A percentile compares a stretch with the other conserved stretches of the same genome.
Conservation (phyloP, 169 alveolate species). For the Plasmodium yoelii region DNA sequence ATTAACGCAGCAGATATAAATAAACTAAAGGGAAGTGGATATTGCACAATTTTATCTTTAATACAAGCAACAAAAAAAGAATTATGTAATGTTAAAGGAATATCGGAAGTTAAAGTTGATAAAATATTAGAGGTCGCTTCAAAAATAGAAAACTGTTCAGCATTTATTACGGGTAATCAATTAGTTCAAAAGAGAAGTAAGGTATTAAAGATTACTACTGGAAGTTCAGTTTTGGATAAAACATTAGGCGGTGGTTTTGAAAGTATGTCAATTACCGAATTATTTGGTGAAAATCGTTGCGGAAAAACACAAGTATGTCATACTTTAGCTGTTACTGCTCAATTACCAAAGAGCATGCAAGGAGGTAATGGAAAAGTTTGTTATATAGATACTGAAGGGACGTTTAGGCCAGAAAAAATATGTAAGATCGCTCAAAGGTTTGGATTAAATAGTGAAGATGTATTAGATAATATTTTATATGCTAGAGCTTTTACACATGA, state of each 20-base stretch:
- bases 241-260: slow-evolving; percentile 97
- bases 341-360: slow-evolving; percentile 91
- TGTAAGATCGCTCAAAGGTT: slow-evolving; percentile 88
- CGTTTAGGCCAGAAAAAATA: slow-evolving; percentile 98
- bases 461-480: slow-evolving; percentile 95
- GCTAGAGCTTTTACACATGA: slow-evolving; percentile 95
- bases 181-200: slow-evolving; percentile 62
- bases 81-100: slow-evolving; percentile 91
- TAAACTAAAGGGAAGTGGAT: slow-evolving; percentile 93
- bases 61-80: slow-evolving; percentile 88
- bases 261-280: slow-evolving; percentile 94
- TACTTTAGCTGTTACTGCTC: slow-evolving; percentile 93
- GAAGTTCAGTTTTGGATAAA: slow-evolving; percentile 89
- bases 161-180: slow-evolving; percentile 76
- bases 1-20: slow-evolving; percentile 93
- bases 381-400: slow-evolving; percentile 99
- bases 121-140: slow-evolving; percentile 92
- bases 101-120: slow-evolving; percentile 95
- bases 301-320: slow-evolving; percentile 98
- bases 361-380: slow-evolving; percentile 96
- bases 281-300: slow-evolving; percentile 97
- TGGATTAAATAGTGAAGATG: slow-evolving; percentile 92
- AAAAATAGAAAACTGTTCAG: slow-evolving; percentile 79
- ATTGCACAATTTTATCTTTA: slow-evolving; percentile 90
- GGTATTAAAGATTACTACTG: slow-evolving; percentile 75